Evolutionary conservation across 2,329 filamentous ascomycete genomes (phyloP), one percentile per base, ranked within the genome.

Genomic region (Colletotrichum phormii): DNA sequence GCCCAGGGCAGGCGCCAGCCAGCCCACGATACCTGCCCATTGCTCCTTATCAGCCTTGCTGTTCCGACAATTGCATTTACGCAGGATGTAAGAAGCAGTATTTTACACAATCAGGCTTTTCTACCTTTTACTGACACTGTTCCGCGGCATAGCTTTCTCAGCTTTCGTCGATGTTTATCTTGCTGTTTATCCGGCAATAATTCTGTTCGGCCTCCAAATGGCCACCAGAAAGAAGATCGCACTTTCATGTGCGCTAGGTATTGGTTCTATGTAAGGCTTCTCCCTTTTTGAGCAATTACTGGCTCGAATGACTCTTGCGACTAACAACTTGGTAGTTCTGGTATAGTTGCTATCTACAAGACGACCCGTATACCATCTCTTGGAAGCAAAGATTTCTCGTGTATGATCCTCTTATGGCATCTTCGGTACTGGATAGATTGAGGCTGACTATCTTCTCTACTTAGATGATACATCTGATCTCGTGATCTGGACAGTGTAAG

Each of bases 401-500:
- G 77, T 76, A 67, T 18, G 66, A 2, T 1, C 13, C 5, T 5
- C 26, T n/a, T n/a, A n/a, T n/a, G n/a, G n/a, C n/a, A n/a, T n/a
- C n/a, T n/a, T n/a, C n/a, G n/a, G n/a, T n/a, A n/a, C n/a, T n/a
- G n/a, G n/a, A n/a, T n/a, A n/a, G n/a, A n/a, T n/a, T n/a, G n/a
- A n/a, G n/a, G n/a, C n/a, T n/a, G n/a, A n/a, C n/a, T n/a, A n/a
- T n/a, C n/a, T n/a, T n/a, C n/a, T n/a, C n/a, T n/a, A n/a, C n/a
- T n/a, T n/a, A n/a, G n/a, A n/a, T n/a, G n/a, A 81, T n/a, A 85
- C 83, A 1, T 80, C 81, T 0, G 83, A 85, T 18, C 78, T 86
- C 1, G 79, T 85, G 0, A 80, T 86, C 33, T 87, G 85, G 85
- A 86, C 85, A 12, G 79, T 81, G 84, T 85, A 80, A 79, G 77